Conservation (phyloP, 805 yeast species). For the Teunomyces panamensis region DNA sequence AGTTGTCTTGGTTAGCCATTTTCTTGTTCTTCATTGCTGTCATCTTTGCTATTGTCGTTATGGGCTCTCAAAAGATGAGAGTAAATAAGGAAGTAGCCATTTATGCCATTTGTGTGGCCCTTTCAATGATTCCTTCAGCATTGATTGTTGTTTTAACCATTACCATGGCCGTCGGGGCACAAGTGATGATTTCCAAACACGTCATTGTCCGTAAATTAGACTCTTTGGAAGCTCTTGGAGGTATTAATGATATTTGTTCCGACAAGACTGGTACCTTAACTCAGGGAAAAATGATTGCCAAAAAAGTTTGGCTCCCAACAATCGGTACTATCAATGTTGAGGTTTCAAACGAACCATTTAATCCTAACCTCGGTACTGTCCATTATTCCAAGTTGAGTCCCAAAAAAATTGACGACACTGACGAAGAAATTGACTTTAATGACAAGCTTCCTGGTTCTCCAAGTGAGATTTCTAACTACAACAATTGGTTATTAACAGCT, state of each 20-base stretch:
- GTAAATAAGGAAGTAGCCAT: slow-evolving; percentile 83
- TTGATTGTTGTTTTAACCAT: slow-evolving; percentile 79
- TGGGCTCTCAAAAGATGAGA: slow-evolving; percentile 75
- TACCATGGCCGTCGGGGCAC: slow-evolving; percentile 82
- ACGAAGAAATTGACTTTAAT: slow-evolving; percentile 33
- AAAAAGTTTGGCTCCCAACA: slow-evolving; percentile 64
- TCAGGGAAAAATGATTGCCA: slow-evolving; percentile 76
- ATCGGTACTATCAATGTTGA: slow-evolving; percentile 55
- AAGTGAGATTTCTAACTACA: slow-evolving; percentile 27
- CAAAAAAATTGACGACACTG: slow-evolving; percentile 29
- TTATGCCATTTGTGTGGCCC: slow-evolving; percentile 82
- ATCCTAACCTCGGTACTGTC: slow-evolving; percentile 59
- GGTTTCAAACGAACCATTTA: slow-evolving; percentile 58
- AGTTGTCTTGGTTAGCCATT: slow-evolving; percentile 74
- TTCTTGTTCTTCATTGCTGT: slow-evolving; percentile 72
- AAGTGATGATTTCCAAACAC: slow-evolving; percentile 62
- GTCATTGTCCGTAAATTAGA: slow-evolving; percentile 77
- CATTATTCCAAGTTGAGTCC: slow-evolving; percentile 36
- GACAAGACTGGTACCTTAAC: slow-evolving; percentile 84
- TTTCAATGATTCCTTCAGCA: slow-evolving; percentile 81
- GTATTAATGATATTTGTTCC: slow-evolving; percentile 76
- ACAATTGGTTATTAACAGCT: slow-evolving; percentile 60
- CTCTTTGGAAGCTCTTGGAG: slow-evolving; percentile 75
- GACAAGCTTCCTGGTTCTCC: slow-evolving; percentile 15
- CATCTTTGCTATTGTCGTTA: slow-evolving; percentile 79